Base-by-base conservation (phyloP, 2,329 filamentous ascomycete genomes). In the Ophiosphaerella korrae region DNA sequence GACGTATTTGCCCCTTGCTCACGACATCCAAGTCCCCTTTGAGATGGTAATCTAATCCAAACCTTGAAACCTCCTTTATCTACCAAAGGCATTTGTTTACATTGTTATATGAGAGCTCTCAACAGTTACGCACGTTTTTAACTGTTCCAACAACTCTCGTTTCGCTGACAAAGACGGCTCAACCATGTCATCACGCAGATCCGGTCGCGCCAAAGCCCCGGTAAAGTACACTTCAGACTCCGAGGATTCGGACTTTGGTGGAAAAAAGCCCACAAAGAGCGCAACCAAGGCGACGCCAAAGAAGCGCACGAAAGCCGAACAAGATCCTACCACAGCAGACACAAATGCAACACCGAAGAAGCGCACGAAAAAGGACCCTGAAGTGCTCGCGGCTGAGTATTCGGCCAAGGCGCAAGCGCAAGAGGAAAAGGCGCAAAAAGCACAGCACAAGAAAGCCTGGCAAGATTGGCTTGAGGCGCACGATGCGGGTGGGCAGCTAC, bases 201-300 rank as follows among this genome's bases (percentile, higher is more conserved):
- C 54, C 12, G 50, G 46, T n/a, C 52, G 57, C 34, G 45, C 52
- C 5, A 56, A 60, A 37, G 54, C 55, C 40, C 50, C 55, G 14
- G 52, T 62, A 0, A 58, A 60, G 21, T 60, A 60, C 36, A 54
- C 50, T 1, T 60, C 57, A 9, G 53, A 51, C 14, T 53, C 54
- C 2, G 50, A 54, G 18, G 52, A 44, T 2, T 62, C 56, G 4
- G 50, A 55, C 16, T 57, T 57, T 12, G 56, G 51, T 18, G 39
- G 45, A 9, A 50, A 47, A 42, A 55, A 51, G 23, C 36, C 16
- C 40, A 48, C 39, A 35, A 50, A 26, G 7, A 21, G 31, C 7
- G 42, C 29, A n/a, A 50, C 35, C 14, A 46, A 43, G n/a, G 26
- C 37, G 4, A 42, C 45, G 24, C 42, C 50, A 26, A 60, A 58